Conservation (phyloP, 768 basidiomycete genomes). For the Collybiopsis luxurians region DNA sequence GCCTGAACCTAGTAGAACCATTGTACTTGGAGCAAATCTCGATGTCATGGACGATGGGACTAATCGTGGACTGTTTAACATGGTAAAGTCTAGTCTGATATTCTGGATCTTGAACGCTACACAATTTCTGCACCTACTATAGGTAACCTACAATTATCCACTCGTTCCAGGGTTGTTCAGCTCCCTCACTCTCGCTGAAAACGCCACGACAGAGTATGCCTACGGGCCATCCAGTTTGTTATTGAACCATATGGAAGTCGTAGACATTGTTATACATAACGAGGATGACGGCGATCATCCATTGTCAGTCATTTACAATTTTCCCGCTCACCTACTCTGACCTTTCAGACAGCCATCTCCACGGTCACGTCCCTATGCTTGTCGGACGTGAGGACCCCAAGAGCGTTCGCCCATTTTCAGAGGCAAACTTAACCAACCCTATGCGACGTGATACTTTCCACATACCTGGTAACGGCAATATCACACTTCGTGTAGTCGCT, state of each 20-base stretch:
- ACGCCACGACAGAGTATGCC: conserved; percentile 61
- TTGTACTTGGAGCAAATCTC: conserved; percentile 73
- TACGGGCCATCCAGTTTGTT: conserved; percentile 84
- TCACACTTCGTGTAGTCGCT: conserved; percentile 73
- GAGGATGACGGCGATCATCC: conserved; percentile 76
- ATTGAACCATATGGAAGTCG: conserved; percentile 67
- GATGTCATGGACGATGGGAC: conserved; percentile 85
- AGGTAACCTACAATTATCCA: conserved; percentile 64
- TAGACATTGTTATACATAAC: conserved; percentile 78
- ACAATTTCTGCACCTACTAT: no score
- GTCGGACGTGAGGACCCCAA: conserved; percentile 76
- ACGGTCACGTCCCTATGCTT: conserved; percentile 86
- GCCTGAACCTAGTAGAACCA: conserved; percentile 48
- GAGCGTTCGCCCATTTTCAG: conserved; percentile 72
- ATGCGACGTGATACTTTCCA: conserved; percentile 89
- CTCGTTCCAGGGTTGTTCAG: conserved; percentile 77
- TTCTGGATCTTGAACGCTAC: no score
- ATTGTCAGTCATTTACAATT: conserved; percentile 49
- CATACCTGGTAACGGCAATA: conserved; percentile 64
- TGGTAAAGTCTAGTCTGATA: no score
- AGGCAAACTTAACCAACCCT: conserved; percentile 81
- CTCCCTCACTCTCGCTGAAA: conserved; percentile 68
- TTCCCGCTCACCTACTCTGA: neutral
- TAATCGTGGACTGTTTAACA: conserved; percentile 77
- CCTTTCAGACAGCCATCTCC: conserved; percentile 77